Conservation (phyloP, 768 basidiomycete species). For the Phaeotremella fagi region DNA sequence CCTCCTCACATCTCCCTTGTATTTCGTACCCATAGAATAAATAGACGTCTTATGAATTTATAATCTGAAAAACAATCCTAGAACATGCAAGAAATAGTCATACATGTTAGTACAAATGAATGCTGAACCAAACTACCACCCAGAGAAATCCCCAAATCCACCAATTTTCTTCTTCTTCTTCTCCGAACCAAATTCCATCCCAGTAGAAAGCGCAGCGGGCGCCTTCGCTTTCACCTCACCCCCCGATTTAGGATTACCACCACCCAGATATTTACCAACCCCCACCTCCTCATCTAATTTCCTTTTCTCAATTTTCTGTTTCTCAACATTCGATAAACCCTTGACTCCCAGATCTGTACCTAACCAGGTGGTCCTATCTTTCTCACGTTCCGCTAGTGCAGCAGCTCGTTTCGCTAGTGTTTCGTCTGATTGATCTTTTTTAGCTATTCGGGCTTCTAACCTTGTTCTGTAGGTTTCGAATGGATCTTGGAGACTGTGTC, state of each 20-base stretch:
- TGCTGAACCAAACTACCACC: conserved; percentile 34
- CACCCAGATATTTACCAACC: conserved; percentile 38
- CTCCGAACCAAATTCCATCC: conserved; percentile 49
- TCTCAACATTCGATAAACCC: too few relatives aligned
- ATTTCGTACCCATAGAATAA: too few relatives aligned
- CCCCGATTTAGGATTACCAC: background rate
- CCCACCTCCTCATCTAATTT: conserved; percentile 23
- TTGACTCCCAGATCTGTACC: conserved; percentile 43
- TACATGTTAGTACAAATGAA: too few relatives aligned
- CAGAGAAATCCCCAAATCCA: conserved; percentile 71
- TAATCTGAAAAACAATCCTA: too few relatives aligned
- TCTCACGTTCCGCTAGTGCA: conserved; percentile 46
- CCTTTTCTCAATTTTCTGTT: conserved; percentile 18
- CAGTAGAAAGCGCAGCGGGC: conserved; percentile 15
- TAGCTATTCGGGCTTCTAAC: conserved; percentile 52
- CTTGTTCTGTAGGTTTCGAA: conserved; percentile 88
- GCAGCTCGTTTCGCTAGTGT: conserved; percentile 58
- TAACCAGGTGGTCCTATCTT: conserved; percentile 51
- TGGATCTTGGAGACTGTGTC: conserved; percentile 64
- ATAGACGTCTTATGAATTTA: too few relatives aligned
- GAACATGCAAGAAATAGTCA: too few relatives aligned
- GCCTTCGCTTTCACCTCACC: conserved; percentile 3
- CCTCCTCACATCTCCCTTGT: too few relatives aligned
- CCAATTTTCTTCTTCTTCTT: conserved; percentile 72
- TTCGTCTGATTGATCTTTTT: conserved; percentile 55